These are phyloP conservation scores for Colletotrichum lupini DNA, from an alignment of 2,329 filamentous ascomycete species.

Conservation along the genomic window DNA sequence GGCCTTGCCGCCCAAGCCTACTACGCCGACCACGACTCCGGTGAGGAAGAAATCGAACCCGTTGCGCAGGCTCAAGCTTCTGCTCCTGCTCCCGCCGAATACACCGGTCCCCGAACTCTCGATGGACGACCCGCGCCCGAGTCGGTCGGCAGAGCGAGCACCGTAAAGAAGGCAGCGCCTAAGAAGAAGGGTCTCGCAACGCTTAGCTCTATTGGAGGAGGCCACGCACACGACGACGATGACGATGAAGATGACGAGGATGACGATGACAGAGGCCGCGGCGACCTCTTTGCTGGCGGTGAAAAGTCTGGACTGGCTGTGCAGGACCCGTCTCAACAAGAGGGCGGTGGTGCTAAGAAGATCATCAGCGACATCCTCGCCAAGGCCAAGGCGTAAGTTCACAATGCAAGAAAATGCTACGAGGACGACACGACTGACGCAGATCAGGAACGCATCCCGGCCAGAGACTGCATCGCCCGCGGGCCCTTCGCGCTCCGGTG, in stretches of 20 bases:
- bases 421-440: not conserved
- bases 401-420: not conserved
- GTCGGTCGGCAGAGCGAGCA: constrained; percentile 37
- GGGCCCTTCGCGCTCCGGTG: constrained; percentile 59
- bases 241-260: constrained; percentile 66
- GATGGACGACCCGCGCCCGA: constrained; percentile 70
- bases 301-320: constrained; percentile 83
- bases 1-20: constrained; percentile 70
- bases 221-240: constrained; percentile 69
- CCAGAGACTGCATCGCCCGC: constrained; percentile 62
- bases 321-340: constrained; percentile 66
- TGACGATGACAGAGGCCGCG: constrained; percentile 67
- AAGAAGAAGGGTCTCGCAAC: constrained; percentile 73
- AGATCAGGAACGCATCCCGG: constrained; percentile 67
- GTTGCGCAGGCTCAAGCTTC: constrained; percentile 41
- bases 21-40: constrained; percentile 67
- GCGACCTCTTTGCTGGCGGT: constrained; percentile 84
- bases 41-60: constrained; percentile 52
- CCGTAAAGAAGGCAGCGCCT: constrained; percentile 53
- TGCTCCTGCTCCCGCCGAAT: constrained; percentile 50
- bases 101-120: constrained; percentile 71
- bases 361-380: constrained; percentile 73
- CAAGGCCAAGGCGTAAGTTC: constrained; percentile 69
- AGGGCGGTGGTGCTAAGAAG: constrained; percentile 59
- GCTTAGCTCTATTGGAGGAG: constrained; percentile 63